A percentile compares a stretch with the other conserved stretches of the same genome.
These are phyloP conservation scores for Calonectria henricotiae DNA, from an alignment of 2,329 filamentous ascomycete species.

Conservation along the genomic window DNA sequence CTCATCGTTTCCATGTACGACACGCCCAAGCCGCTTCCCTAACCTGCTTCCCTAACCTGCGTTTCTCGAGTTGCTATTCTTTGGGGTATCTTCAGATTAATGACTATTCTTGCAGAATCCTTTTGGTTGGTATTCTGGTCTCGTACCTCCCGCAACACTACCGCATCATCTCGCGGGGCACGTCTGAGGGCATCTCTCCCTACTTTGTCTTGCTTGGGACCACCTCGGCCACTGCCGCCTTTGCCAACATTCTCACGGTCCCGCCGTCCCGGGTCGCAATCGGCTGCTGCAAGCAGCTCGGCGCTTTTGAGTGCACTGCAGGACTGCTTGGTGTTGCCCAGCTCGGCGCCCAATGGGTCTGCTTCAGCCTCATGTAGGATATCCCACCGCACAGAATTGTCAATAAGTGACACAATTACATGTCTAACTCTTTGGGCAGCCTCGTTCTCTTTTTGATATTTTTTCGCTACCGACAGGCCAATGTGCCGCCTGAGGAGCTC, in stretches of 20 bases:
- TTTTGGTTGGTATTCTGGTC: slow-evolving; percentile 89
- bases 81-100: slow-evolving; percentile 31
- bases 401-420: not conserved
- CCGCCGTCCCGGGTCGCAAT: slow-evolving; percentile 89
- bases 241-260: slow-evolving; percentile 93
- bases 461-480: slow-evolving; percentile 79
- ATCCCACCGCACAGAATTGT: not conserved
- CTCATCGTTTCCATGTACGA: slow-evolving; percentile 72
- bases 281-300: slow-evolving; percentile 87
- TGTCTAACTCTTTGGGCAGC: slow-evolving; percentile 64
- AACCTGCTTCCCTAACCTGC: not conserved
- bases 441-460: slow-evolving; percentile 95
- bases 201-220: slow-evolving; percentile 96
- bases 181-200: slow-evolving; percentile 94
- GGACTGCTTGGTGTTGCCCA: slow-evolving; percentile 92
- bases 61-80: not conserved
- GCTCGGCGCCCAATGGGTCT: slow-evolving; percentile 92
- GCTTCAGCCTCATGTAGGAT: slow-evolving; percentile 91
- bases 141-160: slow-evolving; percentile 97
- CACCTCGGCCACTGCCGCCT: slow-evolving; percentile 88
- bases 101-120: slow-evolving; percentile 67
- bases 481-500: slow-evolving; percentile 67
- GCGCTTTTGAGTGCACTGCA: slow-evolving; percentile 86
- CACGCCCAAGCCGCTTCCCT: not conserved
- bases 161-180: slow-evolving; percentile 88